These are phyloP conservation scores for Hyphopichia buzzinii DNA, from an alignment of 1,139 yeast species.

Conservation along the genomic window DNA sequence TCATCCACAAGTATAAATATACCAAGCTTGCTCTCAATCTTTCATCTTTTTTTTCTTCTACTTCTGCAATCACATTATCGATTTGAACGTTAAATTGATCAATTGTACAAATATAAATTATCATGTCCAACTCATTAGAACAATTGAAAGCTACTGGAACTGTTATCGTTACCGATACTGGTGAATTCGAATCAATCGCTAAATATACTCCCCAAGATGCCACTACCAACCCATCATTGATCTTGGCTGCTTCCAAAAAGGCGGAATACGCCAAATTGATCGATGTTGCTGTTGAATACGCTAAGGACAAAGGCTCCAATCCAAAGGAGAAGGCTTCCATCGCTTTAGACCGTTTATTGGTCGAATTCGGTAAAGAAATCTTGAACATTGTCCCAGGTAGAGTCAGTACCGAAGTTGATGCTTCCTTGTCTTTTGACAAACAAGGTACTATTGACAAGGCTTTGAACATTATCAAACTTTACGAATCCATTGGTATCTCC, in stretches of 20 bases:
- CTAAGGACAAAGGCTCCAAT: slow-evolving; percentile 61
- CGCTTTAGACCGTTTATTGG: slow-evolving; percentile 90
- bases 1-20: not conserved
- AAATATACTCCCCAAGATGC: slow-evolving; percentile 99
- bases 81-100: not conserved
- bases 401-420: slow-evolving; percentile 98
- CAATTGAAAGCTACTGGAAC: slow-evolving; percentile 95
- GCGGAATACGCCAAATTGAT: slow-evolving; percentile 85
- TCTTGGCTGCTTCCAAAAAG: slow-evolving; percentile 92
- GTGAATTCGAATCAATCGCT: slow-evolving; percentile 97
- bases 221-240: slow-evolving; percentile 97
- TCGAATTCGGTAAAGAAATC: slow-evolving; percentile 94
- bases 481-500: slow-evolving; percentile 76
- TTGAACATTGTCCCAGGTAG: slow-evolving; percentile 97
- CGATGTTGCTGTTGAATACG: slow-evolving; percentile 87
- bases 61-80: not conserved
- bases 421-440: slow-evolving; percentile 93
- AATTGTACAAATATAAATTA: not conserved
- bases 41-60: not conserved
- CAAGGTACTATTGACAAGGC: slow-evolving; percentile 94
- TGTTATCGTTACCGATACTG: slow-evolving; percentile 95
- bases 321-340: slow-evolving; percentile 51
- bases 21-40: slow-evolving; percentile 1
- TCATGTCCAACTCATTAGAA: slow-evolving; percentile 70
- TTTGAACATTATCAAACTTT: slow-evolving; percentile 76